phyloP scores from a whole-genome alignment of 805 yeast species.

The Hanseniaspora clermontiae region DNA sequence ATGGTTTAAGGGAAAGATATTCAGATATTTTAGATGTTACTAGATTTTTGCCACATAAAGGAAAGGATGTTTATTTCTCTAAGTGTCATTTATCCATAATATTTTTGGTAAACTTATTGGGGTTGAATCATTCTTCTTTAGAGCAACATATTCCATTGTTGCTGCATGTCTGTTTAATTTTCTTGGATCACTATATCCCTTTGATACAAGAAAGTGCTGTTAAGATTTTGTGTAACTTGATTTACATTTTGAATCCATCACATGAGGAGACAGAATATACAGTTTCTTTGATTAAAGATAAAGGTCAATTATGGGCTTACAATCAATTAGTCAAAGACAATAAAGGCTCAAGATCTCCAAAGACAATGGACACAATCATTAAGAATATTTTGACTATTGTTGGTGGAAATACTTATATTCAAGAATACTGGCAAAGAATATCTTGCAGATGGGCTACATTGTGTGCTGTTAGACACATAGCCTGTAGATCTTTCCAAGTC shows the following conservation, averaged over 20 bases:
- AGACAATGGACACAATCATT: slow-evolving; percentile 65
- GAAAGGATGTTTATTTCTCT: slow-evolving; percentile 67
- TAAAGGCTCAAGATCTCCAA: slow-evolving; percentile 72
- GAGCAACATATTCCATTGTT: slow-evolving; percentile 53
- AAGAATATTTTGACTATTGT: slow-evolving; percentile 51
- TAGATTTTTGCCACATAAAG: slow-evolving; percentile 39
- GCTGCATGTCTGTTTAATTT: slow-evolving; percentile 64
- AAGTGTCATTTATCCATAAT: slow-evolving; percentile 78
- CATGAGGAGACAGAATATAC: slow-evolving; percentile 44
- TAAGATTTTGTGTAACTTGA: slow-evolving; percentile 56
- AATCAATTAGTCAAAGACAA: slow-evolving; percentile 71
- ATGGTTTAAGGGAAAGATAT: slow-evolving; percentile 30
- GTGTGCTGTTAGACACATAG: slow-evolving; percentile 92
- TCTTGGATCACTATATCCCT: slow-evolving; percentile 76
- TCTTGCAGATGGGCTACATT: slow-evolving; percentile 92
- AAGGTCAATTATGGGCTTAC: slow-evolving; percentile 59
- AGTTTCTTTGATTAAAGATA: slow-evolving; percentile 44
- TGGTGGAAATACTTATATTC: slow-evolving; percentile 39
- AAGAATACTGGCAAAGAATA: slow-evolving; percentile 71
- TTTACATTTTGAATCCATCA: slow-evolving; percentile 47
- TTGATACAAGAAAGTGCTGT: slow-evolving; percentile 78
- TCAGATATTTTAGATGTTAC: slow-evolving; percentile 72
- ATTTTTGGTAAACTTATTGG: slow-evolving; percentile 67
- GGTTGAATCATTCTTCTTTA: slow-evolving; percentile 52
- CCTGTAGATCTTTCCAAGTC: slow-evolving; percentile 89